Base-by-base conservation (phyloP, 345 rosid genomes). In the Abelmoschus esculentus region DNA sequence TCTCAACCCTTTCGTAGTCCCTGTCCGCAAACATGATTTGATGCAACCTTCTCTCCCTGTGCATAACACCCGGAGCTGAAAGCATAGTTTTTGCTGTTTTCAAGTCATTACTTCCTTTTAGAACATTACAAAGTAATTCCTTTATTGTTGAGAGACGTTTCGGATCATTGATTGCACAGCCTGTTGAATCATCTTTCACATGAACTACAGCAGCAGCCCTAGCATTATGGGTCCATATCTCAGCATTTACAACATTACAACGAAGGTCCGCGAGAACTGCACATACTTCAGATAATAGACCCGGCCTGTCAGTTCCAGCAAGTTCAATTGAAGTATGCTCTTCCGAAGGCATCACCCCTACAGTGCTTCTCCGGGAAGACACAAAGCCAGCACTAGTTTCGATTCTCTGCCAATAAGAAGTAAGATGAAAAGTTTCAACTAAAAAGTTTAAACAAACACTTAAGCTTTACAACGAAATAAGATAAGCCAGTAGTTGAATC, bases 141-240 rank as follows among this genome's bases (percentile, higher is more conserved):
- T 84, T 81, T 38, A 93, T 85, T 34, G 76, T 73, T 52, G 89
- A 79, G n/a, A 93, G 92, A 17, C 81, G 86, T 55, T 63, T 70
- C 1, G 85, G 89, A 76, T 93, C 98, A 47, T 78, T 78, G 40
- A 90, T 85, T 28, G 93, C 92, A 50, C 76, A 60, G 29, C 83
- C 83, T 6, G 92, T 85, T 46, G 82, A 76, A 76, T 72, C 73
- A 73, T 90, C 97, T 6, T 86, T 89, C 71, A 89, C 88, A 75
- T 86, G 90, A 76, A 85, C 87, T 29, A 93, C 92, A 9, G 98
- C 96, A 2, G 98, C 98, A 59, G 98, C 97, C 82, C 96, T 85
- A 15, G 83, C 77, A 76, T 93, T 93, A 83, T 93, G 98, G 49
- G 98, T 90, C 98, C 98, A 93, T 74, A 93, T 86, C 80, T 90